Evolutionary conservation across 495 filamentous ascomycete genomes (phyloP).

Genomic region (Penicillium pancosmium): DNA sequence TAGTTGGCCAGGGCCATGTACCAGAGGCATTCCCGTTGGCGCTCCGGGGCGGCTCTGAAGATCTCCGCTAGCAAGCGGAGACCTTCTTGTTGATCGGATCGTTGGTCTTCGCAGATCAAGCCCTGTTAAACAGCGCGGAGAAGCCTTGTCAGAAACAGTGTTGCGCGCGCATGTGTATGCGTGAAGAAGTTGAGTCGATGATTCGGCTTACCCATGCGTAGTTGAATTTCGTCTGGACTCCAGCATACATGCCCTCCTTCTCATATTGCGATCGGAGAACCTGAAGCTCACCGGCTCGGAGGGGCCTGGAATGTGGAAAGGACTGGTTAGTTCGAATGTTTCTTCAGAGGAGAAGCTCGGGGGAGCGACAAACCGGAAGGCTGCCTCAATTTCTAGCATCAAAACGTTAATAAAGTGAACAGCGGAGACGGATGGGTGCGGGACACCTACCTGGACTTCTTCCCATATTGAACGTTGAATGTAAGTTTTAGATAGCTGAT

Average conservation of each 20-base stretch:
- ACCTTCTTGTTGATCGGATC: slow-evolving; percentile 90
- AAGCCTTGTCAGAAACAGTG: slow-evolving; percentile 15
- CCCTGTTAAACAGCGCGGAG: slow-evolving; percentile 55
- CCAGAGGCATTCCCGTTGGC: slow-evolving; percentile 95
- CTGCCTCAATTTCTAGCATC: slow-evolving; percentile 4
- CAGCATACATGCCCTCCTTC: slow-evolving; percentile 94
- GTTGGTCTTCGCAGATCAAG: slow-evolving; percentile 85
- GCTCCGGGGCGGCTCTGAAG: slow-evolving; percentile 87
- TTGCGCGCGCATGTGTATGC: too few species aligned
- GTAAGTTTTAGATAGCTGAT: slow-evolving; percentile 63
- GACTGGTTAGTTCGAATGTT: slow-evolving; percentile 16
- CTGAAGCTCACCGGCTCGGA: slow-evolving; percentile 86
- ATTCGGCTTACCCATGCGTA: slow-evolving; percentile 80
- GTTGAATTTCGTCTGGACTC: slow-evolving; percentile 99
- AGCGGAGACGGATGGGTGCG: slow-evolving; percentile 6
- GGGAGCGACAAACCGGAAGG: neutral
- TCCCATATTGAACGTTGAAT: slow-evolving; percentile 58
- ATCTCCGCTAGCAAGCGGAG: slow-evolving; percentile 95
- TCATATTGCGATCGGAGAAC: slow-evolving; percentile 93
- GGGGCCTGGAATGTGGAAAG: slow-evolving; percentile 56
- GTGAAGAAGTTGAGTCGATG: neutral
- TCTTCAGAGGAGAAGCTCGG: neutral
- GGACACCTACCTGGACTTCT: slow-evolving; percentile 3
- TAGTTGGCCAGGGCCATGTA: slow-evolving; percentile 96
- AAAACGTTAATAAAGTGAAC: slow-evolving; percentile 21